phyloP scores from a whole-genome alignment of 2,329 filamentous ascomycete genomes.

The Lithohypha guttulata region DNA sequence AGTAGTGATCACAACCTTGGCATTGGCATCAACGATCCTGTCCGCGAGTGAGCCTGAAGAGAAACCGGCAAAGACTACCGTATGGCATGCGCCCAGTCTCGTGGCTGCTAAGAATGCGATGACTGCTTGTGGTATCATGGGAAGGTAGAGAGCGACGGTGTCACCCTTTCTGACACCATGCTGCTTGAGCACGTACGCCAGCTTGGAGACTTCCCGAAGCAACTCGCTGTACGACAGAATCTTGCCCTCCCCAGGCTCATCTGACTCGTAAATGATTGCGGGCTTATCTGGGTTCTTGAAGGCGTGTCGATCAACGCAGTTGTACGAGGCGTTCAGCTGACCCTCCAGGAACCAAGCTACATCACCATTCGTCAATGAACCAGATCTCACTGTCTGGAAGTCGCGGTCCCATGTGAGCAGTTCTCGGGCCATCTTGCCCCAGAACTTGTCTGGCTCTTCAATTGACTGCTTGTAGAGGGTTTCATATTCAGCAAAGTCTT shows the following conservation, averaged over 20 bases:
- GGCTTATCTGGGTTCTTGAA: constrained; percentile 84
- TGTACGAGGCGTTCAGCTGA: constrained; percentile 88
- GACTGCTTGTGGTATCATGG: constrained; percentile 96
- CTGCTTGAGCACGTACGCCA: constrained; percentile 79
- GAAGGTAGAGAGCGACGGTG: constrained; percentile 91
- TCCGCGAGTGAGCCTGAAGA: constrained; percentile 92
- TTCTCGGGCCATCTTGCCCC: constrained; percentile 75
- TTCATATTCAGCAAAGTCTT: constrained; percentile 52
- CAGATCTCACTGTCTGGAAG: constrained; percentile 78
- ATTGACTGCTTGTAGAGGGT: constrained; percentile 72
- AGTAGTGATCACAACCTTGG: constrained; percentile 89
- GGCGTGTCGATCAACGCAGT: constrained; percentile 95
- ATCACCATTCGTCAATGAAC: constrained; percentile 68
- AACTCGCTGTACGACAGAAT: constrained; percentile 90
- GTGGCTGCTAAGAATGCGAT: constrained; percentile 82
- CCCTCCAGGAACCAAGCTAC: constrained; percentile 92
- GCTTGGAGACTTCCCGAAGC: constrained; percentile 77
- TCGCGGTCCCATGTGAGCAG: constrained; percentile 82
- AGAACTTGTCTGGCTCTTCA: constrained; percentile 78
- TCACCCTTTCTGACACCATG: constrained; percentile 97
- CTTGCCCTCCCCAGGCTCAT: constrained; percentile 77
- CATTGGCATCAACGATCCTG: constrained; percentile 80
- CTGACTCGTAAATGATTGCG: constrained; percentile 97
- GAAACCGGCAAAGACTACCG: constrained; percentile 95
- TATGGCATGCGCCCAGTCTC: constrained; percentile 92